Conservation (phyloP, 805 yeast genomes). For the Nakazawaea populi region DNA sequence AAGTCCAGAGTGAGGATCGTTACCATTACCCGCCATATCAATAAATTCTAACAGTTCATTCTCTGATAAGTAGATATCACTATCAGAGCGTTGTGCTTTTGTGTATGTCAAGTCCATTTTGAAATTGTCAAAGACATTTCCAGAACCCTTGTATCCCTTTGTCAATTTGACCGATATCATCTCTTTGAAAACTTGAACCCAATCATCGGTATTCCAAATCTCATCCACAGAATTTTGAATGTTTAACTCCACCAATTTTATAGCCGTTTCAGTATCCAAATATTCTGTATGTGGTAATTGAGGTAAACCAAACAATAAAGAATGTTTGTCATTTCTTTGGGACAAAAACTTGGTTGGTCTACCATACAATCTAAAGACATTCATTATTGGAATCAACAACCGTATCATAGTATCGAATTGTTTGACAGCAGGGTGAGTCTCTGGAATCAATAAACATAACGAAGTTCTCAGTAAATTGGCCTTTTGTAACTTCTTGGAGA, state of each 20-base stretch:
- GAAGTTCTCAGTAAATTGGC: constrained; percentile 20
- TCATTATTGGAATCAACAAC: constrained; percentile 61
- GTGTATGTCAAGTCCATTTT: constrained; percentile 24
- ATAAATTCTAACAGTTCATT: constrained; percentile 13
- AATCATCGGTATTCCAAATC: constrained; percentile 25
- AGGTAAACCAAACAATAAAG: constrained; percentile 69
- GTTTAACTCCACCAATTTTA: constrained; percentile 25
- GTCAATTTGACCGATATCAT: constrained; percentile 25
- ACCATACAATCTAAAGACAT: constrained; percentile 67
- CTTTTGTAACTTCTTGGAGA: constrained; percentile 14
- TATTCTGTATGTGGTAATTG: constrained; percentile 65
- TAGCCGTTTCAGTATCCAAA: constrained; percentile 28
- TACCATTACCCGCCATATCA: background rate
- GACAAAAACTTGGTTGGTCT: constrained; percentile 61
- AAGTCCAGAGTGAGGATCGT: background rate
- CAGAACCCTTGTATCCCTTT: constrained; percentile 31
- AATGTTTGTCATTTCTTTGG: constrained; percentile 44
- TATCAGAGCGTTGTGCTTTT: constrained; percentile 17
- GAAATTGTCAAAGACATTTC: constrained; percentile 24
- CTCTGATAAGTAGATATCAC: constrained; percentile 16
- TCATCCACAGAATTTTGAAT: constrained; percentile 25
- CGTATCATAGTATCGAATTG: constrained; percentile 71
- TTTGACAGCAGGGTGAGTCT: constrained; percentile 64
- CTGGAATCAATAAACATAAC: constrained; percentile 47
- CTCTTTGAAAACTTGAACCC: constrained; percentile 31